A percentile compares a stretch with the other conserved stretches of the same genome.
Evolutionary conservation across 768 basidiomycete species (phyloP).

Genomic region (Pulveroboletus sp.): DNA sequence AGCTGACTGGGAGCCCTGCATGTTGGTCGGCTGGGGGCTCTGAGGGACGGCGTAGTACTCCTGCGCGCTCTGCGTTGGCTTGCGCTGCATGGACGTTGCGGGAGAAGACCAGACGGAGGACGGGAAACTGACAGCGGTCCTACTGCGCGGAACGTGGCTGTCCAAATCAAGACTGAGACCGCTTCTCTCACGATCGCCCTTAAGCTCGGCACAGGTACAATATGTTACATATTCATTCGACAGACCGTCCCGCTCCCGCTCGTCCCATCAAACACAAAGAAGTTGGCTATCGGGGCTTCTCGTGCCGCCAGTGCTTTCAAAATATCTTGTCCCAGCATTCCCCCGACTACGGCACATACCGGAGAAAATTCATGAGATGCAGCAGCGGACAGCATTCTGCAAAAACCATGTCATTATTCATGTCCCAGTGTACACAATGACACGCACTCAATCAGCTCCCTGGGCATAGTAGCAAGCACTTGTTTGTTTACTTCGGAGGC

Average conservation of each 20-base stretch:
- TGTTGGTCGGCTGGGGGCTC: constrained; percentile 44
- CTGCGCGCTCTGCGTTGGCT: constrained; percentile 43
- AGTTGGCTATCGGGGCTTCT: constrained; percentile 91
- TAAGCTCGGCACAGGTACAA: neutral
- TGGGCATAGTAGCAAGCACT: constrained; percentile 53
- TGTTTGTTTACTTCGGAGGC: constrained; percentile 69
- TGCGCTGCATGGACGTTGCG: constrained; percentile 35
- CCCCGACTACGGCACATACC: constrained; percentile 91
- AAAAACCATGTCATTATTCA: constrained; percentile 11
- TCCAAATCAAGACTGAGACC: constrained; percentile 20
- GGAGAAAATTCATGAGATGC: constrained; percentile 86
- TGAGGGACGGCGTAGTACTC: constrained; percentile 68
- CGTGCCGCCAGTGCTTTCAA: constrained; percentile 86
- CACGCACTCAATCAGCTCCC: constrained; percentile 57
- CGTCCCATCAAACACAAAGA: constrained; percentile 83
- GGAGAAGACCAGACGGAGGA: constrained; percentile 6
- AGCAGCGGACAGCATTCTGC: constrained; percentile 66
- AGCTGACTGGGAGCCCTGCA: constrained; percentile 25
- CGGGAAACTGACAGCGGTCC: constrained; percentile 8
- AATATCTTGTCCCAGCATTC: constrained; percentile 92
- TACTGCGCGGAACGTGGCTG: constrained; percentile 21
- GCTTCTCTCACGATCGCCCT: too few species aligned
- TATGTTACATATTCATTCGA: constrained; percentile 42
- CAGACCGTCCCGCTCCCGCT: constrained; percentile 72
- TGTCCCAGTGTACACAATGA: neutral